These are phyloP conservation scores for Rhodamnia rubescens DNA, from an alignment of 345 rosid species.

Conservation along the genomic window DNA sequence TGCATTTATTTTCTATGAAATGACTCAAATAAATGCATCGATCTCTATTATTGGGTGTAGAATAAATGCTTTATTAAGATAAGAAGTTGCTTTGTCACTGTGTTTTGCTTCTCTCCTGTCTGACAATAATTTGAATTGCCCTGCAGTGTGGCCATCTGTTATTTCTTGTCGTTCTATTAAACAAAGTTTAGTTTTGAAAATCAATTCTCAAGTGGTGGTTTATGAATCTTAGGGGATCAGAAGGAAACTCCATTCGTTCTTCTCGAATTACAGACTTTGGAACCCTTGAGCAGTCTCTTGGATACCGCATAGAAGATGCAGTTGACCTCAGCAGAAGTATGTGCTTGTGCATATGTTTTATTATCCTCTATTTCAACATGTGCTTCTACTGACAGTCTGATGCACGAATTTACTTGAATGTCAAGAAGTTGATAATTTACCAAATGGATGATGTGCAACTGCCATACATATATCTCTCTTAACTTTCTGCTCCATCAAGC, in stretches of 20 bases:
- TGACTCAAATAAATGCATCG: no score
- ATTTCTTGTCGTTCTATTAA: background rate
- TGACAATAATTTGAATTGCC: background rate
- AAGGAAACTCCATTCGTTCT: constrained; percentile 18
- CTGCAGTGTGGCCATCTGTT: background rate
- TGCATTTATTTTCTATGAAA: background rate
- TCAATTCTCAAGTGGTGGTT: background rate
- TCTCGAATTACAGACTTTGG: constrained; percentile 34
- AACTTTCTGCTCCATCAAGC: background rate
- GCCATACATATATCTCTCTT: background rate
- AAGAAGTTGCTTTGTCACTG: background rate
- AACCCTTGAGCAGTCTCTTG: constrained; percentile 32
- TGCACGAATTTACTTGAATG: background rate
- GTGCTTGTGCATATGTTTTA: background rate
- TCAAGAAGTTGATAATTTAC: background rate
- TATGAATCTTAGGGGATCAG: constrained; percentile 26
- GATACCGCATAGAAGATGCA: constrained; percentile 34
- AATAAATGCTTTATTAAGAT: background rate
- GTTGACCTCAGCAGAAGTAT: constrained; percentile 44
- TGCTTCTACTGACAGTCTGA: background rate
- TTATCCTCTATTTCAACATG: background rate
- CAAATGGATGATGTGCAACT: background rate
- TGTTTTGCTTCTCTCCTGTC: background rate
- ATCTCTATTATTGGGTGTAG: background rate
- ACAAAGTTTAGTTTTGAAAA: background rate